These are phyloP conservation scores for Solanum raphanifolium DNA, from an alignment of 257 asterid species.

Conservation along the genomic window DNA sequence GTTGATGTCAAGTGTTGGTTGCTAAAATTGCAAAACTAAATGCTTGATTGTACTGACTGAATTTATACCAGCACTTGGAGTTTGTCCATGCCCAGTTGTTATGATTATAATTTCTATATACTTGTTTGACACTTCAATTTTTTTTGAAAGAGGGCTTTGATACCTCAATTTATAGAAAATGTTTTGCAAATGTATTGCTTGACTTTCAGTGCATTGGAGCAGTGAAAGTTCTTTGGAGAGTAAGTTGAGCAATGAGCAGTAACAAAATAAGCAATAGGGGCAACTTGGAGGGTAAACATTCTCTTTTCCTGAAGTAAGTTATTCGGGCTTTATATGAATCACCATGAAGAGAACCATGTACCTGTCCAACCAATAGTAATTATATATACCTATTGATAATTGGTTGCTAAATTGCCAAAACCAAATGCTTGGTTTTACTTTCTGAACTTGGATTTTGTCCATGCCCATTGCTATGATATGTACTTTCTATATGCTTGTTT, in stretches of 20 bases:
- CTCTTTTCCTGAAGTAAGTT: not conserved
- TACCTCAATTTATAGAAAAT: not conserved
- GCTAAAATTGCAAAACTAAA: not conserved
- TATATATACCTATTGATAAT: not conserved
- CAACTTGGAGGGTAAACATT: not conserved
- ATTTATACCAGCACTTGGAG: not conserved
- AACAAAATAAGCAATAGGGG: not conserved
- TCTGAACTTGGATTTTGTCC: not conserved
- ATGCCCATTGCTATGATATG: not conserved
- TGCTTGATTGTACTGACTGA: not conserved
- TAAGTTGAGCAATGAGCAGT: not conserved
- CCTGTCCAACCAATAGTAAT: not conserved
- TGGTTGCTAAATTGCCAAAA: not conserved
- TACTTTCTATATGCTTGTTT: not conserved
- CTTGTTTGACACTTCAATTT: not conserved
- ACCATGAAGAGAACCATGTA: not conserved
- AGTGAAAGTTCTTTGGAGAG: not conserved
- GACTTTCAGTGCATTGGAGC: not conserved
- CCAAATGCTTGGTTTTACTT: not conserved
- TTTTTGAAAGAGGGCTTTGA: not conserved
- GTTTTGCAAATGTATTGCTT: not conserved
- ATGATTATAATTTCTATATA: not conserved
- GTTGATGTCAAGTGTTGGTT: not conserved
- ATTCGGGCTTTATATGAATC: not conserved
- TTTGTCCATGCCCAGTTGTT: not conserved